phyloP scores from a whole-genome alignment of 2,329 filamentous ascomycete genomes.

The Grosmannia serpens region DNA sequence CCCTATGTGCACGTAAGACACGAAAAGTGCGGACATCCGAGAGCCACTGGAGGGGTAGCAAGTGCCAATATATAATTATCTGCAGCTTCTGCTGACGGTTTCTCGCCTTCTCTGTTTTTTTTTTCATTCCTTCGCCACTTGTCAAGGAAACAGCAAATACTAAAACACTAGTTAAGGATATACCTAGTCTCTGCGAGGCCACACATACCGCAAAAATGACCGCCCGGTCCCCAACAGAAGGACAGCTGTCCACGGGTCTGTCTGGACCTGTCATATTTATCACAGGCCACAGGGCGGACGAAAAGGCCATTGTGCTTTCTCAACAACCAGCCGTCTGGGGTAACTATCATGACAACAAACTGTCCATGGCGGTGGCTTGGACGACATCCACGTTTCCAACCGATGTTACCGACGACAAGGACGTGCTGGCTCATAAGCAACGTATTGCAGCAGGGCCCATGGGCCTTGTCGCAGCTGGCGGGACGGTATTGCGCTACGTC shows the following conservation, averaged over 20 bases:
- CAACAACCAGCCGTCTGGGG: slow-evolving; percentile 8
- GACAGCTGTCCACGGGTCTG: neutral
- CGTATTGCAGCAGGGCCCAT: slow-evolving; percentile 3
- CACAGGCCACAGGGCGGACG: slow-evolving; percentile 11
- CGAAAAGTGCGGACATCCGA: no score
- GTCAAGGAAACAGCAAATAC: no score
- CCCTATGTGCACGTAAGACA: no score
- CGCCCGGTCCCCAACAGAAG: neutral
- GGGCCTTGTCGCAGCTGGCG: neutral
- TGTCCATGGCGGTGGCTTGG: slow-evolving; percentile 8
- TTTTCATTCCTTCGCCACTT: no score
- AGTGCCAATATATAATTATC: no score
- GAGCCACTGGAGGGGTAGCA: no score
- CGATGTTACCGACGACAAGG: slow-evolving; percentile 2
- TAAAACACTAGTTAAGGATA: no score
- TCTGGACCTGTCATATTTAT: slow-evolving; percentile 10
- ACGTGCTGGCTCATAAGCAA: slow-evolving; percentile 6
- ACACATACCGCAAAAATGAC: no score
- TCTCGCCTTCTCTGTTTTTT: no score
- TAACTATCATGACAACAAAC: slow-evolving; percentile 2
- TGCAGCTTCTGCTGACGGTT: no score
- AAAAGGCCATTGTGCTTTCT: slow-evolving; percentile 11
- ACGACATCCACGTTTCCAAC: slow-evolving; percentile 5
- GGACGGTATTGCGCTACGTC: slow-evolving; percentile 10
- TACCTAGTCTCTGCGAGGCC: no score